Conservation (phyloP, 495 filamentous ascomycete species). For the Niebla homalea region DNA sequence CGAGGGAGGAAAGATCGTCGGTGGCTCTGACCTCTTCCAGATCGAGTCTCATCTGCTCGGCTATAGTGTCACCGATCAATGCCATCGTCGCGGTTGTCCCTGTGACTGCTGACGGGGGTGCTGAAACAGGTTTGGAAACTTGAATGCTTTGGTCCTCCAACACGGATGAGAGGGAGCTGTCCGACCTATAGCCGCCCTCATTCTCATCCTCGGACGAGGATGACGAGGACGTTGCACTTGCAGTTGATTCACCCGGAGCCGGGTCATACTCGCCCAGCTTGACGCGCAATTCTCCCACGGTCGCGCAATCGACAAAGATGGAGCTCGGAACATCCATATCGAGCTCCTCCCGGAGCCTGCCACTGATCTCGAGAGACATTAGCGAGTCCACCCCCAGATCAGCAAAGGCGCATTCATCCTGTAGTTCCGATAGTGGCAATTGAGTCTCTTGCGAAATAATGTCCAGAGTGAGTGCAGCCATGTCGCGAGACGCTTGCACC, state of each 20-base stretch:
- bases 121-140: too few species aligned
- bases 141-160: too few species aligned
- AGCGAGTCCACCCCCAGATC: constrained; percentile 39
- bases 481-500: neutral
- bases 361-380: constrained; percentile 29
- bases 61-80: constrained; percentile 33
- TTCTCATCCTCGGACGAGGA: too few species aligned
- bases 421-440: constrained; percentile 15
- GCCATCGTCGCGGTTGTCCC: neutral
- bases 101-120: too few species aligned
- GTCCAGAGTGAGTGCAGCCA: neutral
- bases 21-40: constrained; percentile 42
- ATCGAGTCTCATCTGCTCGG: constrained; percentile 54
- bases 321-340: constrained; percentile 20
- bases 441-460: constrained; percentile 20
- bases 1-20: constrained; percentile 32
- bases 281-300: constrained; percentile 22
- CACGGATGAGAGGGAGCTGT: too few species aligned
- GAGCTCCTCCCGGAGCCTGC: constrained; percentile 25
- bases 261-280: too few species aligned
- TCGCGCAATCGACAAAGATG: constrained; percentile 32
- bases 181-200: too few species aligned
- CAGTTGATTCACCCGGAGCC: too few species aligned
- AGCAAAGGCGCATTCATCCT: constrained; percentile 18
- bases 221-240: too few species aligned